Base-by-base conservation (phyloP, 306 rosid species). In the Sicyos baderoa region DNA sequence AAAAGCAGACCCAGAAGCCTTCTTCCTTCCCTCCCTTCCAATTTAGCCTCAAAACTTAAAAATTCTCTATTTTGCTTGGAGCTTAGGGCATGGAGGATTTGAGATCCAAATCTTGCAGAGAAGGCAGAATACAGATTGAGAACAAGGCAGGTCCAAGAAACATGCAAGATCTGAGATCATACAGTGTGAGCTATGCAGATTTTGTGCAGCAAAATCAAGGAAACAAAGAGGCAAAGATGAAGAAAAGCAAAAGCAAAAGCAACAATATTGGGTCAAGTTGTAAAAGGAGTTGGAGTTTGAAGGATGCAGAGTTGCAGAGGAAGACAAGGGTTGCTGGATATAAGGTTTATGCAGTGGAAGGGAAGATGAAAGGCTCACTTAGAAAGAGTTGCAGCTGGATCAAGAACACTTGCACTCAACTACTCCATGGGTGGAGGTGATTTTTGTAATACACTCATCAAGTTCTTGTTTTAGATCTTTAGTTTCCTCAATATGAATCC, bases 261-360 rank as follows among this genome's bases (percentile, higher is more conserved):
- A 84, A 7, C 2, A 18, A 18, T 18, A 6, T 72, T 15, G 81
- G 82, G 32, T 71, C 84, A 3, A 25, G 73, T 32, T 85, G 95
- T 9, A 89, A 82, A 71, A 83, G 6, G 9, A 9, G 51, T 68
- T 89, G 97, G 97, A 84, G 86, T 72, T 86, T 89, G 11, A 77
- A 29, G 80, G 97, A 91, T 9, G 90, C 96, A 15, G 96, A 91
- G 37, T 76, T 91, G 86, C 96, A 87, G 73, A 91, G 97, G 82
- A 91, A 91, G 81, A 91, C 86, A 65, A 84, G 97, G 61, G 90
- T 91, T 23, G 97, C 92, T 60, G 87, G 97, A 1, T 91, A 91
- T 64, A 91, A 89, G 74, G 82, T 88, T 15, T 91, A 91, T 66
- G n/a, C 86, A 62, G 90, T 86, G 15, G 96, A 91, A 71, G 96